Evolutionary conservation across 2,329 filamentous ascomycete species (phyloP).

Genomic region (Paecilomyces sp.): DNA sequence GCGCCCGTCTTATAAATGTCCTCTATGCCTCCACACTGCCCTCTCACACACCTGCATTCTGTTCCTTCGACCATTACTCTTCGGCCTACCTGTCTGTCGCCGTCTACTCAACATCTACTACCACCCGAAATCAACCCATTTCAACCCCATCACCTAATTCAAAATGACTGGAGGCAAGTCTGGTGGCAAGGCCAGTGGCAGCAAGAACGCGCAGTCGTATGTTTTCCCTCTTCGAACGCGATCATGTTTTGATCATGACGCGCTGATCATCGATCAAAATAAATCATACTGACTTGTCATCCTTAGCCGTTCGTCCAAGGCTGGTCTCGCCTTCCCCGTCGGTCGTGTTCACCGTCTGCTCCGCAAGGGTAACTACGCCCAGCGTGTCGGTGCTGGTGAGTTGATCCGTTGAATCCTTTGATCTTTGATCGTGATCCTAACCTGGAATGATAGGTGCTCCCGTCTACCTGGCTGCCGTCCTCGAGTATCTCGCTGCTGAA

Average conservation of each 20-base stretch:
- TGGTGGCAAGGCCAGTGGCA: slow-evolving; percentile 98
- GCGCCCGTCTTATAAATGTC: slow-evolving; percentile 38
- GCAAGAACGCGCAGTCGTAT: slow-evolving; percentile 99
- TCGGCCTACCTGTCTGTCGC: slow-evolving; percentile 13
- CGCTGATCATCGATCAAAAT: slow-evolving; percentile 3
- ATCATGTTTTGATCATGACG: neutral
- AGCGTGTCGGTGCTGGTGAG: slow-evolving; percentile 93
- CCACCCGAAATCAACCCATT: slow-evolving; percentile 14
- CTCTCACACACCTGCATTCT: slow-evolving; percentile 21
- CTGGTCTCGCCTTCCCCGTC: slow-evolving; percentile 96
- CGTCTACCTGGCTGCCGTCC: slow-evolving; percentile 93
- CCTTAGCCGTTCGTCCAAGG: slow-evolving; percentile 91
- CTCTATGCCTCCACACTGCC: slow-evolving; percentile 25
- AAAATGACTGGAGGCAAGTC: slow-evolving; percentile 99
- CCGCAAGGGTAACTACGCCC: slow-evolving; percentile 98
- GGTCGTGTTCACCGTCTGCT: slow-evolving; percentile 99
- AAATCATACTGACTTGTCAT: slow-evolving; percentile 31
- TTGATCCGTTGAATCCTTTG: slow-evolving; percentile 8
- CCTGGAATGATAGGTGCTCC: slow-evolving; percentile 56
- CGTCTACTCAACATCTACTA: slow-evolving; percentile 9
- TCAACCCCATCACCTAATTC: slow-evolving; percentile 41
- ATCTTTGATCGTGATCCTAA: slow-evolving; percentile 13
- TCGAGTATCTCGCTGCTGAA: slow-evolving; percentile 97
- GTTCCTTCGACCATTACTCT: slow-evolving; percentile 11
- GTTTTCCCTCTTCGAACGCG: slow-evolving; percentile 36